These are phyloP conservation scores for Monosporascus sp. DNA, from an alignment of 2,329 filamentous ascomycete genomes.

Conservation along the genomic window DNA sequence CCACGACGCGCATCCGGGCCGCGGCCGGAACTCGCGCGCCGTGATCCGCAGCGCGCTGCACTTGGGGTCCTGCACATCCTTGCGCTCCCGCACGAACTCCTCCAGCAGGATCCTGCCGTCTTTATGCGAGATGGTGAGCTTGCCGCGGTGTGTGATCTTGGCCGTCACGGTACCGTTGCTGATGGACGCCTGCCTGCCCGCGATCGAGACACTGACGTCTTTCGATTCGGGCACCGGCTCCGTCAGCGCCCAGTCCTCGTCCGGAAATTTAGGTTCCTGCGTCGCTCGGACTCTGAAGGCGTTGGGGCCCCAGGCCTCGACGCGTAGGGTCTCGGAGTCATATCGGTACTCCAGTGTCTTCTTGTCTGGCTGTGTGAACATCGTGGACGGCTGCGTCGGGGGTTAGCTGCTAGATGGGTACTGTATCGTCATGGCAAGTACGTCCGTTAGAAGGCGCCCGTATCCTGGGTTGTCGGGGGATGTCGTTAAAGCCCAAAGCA, in stretches of 20 bases:
- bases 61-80: slow-evolving; percentile 51
- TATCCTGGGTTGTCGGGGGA: background rate
- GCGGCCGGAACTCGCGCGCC: slow-evolving; percentile 53
- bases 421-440: background rate
- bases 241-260: slow-evolving; percentile 37
- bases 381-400: background rate
- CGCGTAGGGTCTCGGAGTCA: slow-evolving; percentile 42
- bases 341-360: slow-evolving; percentile 13
- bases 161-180: slow-evolving; percentile 46
- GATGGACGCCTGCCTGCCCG: slow-evolving; percentile 32
- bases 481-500: background rate
- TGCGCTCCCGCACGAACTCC: slow-evolving; percentile 47
- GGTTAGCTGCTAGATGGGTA: background rate
- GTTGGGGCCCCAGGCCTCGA: slow-evolving; percentile 45
- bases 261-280: slow-evolving; percentile 30
- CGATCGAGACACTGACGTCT: slow-evolving; percentile 12
- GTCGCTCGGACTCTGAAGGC: slow-evolving; percentile 44
- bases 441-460: too few species aligned
- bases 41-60: slow-evolving; percentile 53
- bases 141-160: slow-evolving; percentile 40
- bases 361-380: slow-evolving; percentile 7
- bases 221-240: slow-evolving; percentile 13
- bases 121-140: slow-evolving; percentile 42
- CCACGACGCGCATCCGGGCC: slow-evolving; percentile 47
- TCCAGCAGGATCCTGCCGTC: slow-evolving; percentile 42